Evolutionary conservation across 768 basidiomycete species (phyloP), one percentile per base, ranked within the genome.

Genomic region (Boletus rubroflammeus): DNA sequence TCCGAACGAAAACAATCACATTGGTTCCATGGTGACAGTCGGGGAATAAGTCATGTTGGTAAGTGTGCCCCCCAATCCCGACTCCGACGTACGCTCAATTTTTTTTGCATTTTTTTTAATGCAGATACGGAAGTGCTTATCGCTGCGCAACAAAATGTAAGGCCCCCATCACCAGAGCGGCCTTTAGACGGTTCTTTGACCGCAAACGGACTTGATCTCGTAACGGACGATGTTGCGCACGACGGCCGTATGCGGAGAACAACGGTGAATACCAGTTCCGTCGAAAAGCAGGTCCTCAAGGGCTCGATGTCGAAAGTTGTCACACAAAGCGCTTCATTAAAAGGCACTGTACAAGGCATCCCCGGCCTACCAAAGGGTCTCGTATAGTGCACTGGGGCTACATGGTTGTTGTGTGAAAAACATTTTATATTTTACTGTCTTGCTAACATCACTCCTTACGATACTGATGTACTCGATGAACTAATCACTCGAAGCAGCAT

Each of bases 1-100:
- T 87, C 86, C 1, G 83, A 87, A 55, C 74, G 78, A 57, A 75
- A 75, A 32, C 62, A 71, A 39, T 77, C 78, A 10, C 28, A 54
- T 26, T 88, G 86, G 86, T 85, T 86, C 60, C 75, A 81, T 52
- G 75, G 77, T 9, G 83, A 78, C 55, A 72, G 69, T 39, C 79
- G 81, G 43, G 81, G 83, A 9, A 68, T 79, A 36, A 86, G 84
- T 3, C 77, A 81, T 46, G 75, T 80, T 43, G 79, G 83, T 82
- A 61, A 55, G 73, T 63, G 63, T 50, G 51, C 23, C 57, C 23
- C 57, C 31, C 35, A 5, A 3, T 6, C 17, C 21, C 41, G 31
- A 51, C 36, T 28, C 56, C 36, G 45, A 60, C 47, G 34, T 54
- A 23, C 6, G 28, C 17, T 52, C 40, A 34, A 52, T 42, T 17